Evolutionary conservation across 75 land plant species (phyloP).

Genomic region (Larix kaempferi): DNA sequence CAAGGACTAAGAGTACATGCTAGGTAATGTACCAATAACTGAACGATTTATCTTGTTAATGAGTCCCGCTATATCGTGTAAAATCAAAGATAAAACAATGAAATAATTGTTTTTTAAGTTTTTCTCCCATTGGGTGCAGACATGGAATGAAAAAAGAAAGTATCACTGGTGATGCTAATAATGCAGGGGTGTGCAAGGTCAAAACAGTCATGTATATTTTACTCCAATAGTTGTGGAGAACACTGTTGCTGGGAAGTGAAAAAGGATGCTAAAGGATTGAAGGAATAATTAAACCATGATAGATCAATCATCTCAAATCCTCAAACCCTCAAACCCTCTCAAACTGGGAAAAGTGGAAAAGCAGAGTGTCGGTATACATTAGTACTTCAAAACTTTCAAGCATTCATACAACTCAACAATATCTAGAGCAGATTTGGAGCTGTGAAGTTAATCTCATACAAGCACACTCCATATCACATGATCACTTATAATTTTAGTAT

Average conservation of each 20-base stretch:
- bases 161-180: too few species aligned
- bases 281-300: too few species aligned
- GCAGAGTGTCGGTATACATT: too few species aligned
- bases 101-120: neutral
- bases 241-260: too few species aligned
- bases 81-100: neutral
- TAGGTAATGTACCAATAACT: conserved; percentile 87
- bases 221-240: neutral
- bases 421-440: neutral
- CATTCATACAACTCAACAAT: too few species aligned
- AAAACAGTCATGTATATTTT: neutral
- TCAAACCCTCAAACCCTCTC: too few species aligned
- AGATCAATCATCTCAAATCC: too few species aligned
- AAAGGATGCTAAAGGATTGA: too few species aligned
- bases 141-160: too few species aligned
- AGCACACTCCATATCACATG: neutral
- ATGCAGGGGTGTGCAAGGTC: too few species aligned
- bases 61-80: conserved; percentile 97
- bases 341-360: too few species aligned
- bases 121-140: neutral
- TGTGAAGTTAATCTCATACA: neutral
- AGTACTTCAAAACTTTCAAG: too few species aligned
- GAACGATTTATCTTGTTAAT: conserved; percentile 97
- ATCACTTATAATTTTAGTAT: neutral
- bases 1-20: conserved; percentile 85